A percentile compares a stretch with the other conserved stretches of the same genome.
Conservation (phyloP, 768 basidiomycete genomes). For the Boletus reticulatus region DNA sequence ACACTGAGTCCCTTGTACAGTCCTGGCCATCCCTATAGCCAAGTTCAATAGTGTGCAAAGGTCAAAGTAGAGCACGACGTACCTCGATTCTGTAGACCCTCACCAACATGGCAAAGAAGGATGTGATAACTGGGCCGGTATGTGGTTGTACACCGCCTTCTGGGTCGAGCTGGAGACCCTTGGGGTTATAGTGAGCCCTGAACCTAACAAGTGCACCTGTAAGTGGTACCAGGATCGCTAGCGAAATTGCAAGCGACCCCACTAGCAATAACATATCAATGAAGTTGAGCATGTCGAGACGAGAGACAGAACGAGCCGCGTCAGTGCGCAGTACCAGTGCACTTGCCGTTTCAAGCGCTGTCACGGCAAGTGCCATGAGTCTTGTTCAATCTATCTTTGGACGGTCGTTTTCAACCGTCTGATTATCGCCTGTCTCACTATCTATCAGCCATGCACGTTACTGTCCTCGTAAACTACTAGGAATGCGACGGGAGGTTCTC, state of each 20-base stretch:
- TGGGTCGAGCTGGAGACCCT: conserved; percentile 74
- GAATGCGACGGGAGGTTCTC: too few relatives aligned
- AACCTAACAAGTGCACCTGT: conserved; percentile 72
- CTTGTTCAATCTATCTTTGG: too few relatives aligned
- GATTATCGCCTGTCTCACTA: too few relatives aligned
- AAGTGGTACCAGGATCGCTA: conserved; percentile 60
- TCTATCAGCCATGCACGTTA: too few relatives aligned
- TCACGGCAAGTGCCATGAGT: too few relatives aligned
- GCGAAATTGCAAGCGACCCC: conserved; percentile 47
- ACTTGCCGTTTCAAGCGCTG: conserved; percentile 4
- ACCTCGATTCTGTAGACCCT: conserved; percentile 77
- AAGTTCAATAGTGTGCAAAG: background rate
- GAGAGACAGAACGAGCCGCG: background rate
- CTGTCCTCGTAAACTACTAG: too few relatives aligned
- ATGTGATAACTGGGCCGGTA: conserved; percentile 73
- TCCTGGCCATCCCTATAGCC: conserved; percentile 59
- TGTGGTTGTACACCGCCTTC: conserved; percentile 76
- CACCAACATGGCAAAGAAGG: conserved; percentile 70
- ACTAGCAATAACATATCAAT: conserved; percentile 41
- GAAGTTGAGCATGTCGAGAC: conserved; percentile 31
- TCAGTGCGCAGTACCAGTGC: background rate
- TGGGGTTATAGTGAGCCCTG: conserved; percentile 84
- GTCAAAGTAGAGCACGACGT: conserved; percentile 11
- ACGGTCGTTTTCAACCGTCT: too few relatives aligned
- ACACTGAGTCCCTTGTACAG: conserved; percentile 78